These are phyloP conservation scores for Penicillium goetzii DNA, from an alignment of 495 filamentous ascomycete species.

Conservation along the genomic window DNA sequence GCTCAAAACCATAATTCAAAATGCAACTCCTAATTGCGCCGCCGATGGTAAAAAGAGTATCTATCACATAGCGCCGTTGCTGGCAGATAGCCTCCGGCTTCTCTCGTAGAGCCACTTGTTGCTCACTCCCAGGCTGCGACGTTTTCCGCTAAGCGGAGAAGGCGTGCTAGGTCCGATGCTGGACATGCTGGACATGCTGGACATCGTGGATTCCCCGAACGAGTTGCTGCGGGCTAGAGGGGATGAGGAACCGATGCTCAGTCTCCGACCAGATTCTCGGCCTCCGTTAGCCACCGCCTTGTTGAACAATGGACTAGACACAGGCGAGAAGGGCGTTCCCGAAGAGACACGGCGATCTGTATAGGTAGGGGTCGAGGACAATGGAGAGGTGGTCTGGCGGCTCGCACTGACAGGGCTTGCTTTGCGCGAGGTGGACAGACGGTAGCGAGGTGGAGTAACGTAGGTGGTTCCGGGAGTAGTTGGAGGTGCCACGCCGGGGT, in stretches of 20 bases:
- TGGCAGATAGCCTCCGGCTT: slow-evolving; percentile 48
- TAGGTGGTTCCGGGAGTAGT: slow-evolving; percentile 68
- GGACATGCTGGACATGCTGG: slow-evolving; percentile 2
- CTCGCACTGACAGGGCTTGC: slow-evolving; percentile 48
- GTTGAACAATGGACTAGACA: slow-evolving; percentile 68
- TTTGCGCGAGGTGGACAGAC: slow-evolving; percentile 68
- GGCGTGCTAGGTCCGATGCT: slow-evolving; percentile 59
- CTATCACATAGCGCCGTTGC: slow-evolving; percentile 44
- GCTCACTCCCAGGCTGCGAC: slow-evolving; percentile 72
- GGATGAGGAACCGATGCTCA: slow-evolving; percentile 61
- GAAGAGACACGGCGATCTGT: slow-evolving; percentile 44
- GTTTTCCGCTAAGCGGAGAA: slow-evolving; percentile 63
- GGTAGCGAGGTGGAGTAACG: slow-evolving; percentile 86
- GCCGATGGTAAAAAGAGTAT: slow-evolving; percentile 16
- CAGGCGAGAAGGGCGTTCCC: slow-evolving; percentile 53
- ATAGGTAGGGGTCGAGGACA: slow-evolving; percentile 49
- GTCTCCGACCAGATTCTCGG: slow-evolving; percentile 56
- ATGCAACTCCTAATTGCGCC: slow-evolving; percentile 22
- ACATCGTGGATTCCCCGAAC: slow-evolving; percentile 42
- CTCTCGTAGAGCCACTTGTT: slow-evolving; percentile 94
- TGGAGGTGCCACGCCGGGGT: slow-evolving; percentile 64
- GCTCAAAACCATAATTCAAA: slow-evolving; percentile 13
- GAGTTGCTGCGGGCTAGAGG: slow-evolving; percentile 49
- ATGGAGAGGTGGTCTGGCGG: slow-evolving; percentile 56
- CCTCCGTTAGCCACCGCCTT: slow-evolving; percentile 61